Conservation (phyloP, 495 filamentous ascomycete genomes). For the Neurospora africana region DNA sequence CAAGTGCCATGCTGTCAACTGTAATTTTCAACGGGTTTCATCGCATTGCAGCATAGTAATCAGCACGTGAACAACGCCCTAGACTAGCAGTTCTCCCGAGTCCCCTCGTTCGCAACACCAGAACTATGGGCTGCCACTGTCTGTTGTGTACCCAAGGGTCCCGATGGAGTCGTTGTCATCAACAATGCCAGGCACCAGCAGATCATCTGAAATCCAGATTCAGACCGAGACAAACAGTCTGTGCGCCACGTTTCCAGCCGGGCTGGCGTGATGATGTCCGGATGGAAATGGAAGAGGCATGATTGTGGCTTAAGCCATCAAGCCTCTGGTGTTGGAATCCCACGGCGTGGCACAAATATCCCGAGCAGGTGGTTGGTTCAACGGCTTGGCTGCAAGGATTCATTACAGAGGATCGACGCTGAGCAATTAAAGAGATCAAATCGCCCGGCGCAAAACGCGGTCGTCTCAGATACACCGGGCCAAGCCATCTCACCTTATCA, state of each 20-base stretch:
- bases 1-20: neutral
- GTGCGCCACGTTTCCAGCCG: neutral
- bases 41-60: neutral
- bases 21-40: neutral
- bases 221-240: neutral
- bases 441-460: conserved; percentile 9
- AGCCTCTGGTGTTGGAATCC: neutral
- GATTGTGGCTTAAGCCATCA: neutral
- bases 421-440: conserved; percentile 13
- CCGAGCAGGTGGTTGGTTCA: neutral
- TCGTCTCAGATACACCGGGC: conserved; percentile 1
- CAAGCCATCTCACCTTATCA: neutral
- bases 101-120: neutral
- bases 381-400: conserved; percentile 7
- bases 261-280: neutral
- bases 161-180: neutral
- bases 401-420: conserved; percentile 2
- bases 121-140: neutral
- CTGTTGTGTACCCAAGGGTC: neutral
- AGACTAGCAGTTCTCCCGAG: neutral
- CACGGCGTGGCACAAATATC: neutral
- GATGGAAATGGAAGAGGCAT: neutral
- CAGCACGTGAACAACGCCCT: neutral
- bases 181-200: neutral
- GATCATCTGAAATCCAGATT: neutral